Evolutionary conservation across 495 filamentous ascomycete species (phyloP).

Genomic region (Cercophora sp.): DNA sequence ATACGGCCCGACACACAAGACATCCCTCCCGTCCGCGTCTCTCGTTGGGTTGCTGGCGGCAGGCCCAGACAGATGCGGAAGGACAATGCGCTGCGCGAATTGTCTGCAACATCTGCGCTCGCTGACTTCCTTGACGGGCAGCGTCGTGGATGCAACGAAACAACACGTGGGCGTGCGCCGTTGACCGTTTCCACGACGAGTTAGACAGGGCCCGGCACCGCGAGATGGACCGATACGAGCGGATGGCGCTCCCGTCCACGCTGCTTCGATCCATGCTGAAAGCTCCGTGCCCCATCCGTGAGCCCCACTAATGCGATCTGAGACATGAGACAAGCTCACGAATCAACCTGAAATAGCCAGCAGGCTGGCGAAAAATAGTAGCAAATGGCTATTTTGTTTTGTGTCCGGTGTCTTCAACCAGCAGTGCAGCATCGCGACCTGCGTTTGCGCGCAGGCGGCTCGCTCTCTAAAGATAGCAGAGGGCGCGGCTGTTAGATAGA

Average conservation of each 20-base stretch:
- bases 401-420: too few relatives aligned
- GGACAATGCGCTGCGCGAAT: conserved; percentile 5
- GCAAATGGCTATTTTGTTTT: neutral
- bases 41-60: too few relatives aligned
- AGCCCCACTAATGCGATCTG: conserved; percentile 11
- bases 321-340: conserved; percentile 4
- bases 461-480: conserved; percentile 13
- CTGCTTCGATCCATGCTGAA: neutral
- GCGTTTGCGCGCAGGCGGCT: conserved; percentile 6
- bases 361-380: neutral
- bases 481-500: neutral
- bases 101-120: too few relatives aligned
- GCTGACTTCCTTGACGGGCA: too few relatives aligned
- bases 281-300: conserved; percentile 6
- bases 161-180: conserved; percentile 10
- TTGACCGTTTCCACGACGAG: conserved; percentile 5
- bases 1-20: conserved; percentile 1
- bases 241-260: neutral
- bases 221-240: conserved; percentile 15
- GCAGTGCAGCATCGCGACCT: conserved; percentile 2
- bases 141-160: conserved; percentile 12
- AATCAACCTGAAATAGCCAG: neutral
- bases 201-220: neutral
- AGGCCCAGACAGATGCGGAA: conserved; percentile 14
- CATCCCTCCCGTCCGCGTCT: neutral